Evolutionary conservation across 2,329 filamentous ascomycete genomes (phyloP).

Genomic region (Phyllosticta capitalensis): DNA sequence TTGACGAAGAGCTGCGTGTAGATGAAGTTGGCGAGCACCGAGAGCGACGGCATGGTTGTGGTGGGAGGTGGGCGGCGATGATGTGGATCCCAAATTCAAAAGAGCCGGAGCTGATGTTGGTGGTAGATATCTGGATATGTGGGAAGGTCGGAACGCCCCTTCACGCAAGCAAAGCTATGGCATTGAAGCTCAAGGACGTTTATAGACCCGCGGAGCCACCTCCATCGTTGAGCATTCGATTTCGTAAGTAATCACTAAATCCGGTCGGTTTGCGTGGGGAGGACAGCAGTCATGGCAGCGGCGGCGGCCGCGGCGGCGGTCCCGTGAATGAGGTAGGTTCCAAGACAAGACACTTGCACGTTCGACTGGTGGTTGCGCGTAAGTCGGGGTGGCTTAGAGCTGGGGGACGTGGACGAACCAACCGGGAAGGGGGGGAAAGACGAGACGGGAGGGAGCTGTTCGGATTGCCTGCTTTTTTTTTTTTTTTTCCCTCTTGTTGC

Average conservation of each 20-base stretch:
- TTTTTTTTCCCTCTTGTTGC: no score
- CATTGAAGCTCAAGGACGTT: background rate
- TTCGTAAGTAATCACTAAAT: background rate
- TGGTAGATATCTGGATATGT: background rate
- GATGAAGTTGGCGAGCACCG: constrained; percentile 21
- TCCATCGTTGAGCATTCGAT: background rate
- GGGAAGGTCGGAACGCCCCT: background rate
- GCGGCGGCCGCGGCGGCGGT: no score
- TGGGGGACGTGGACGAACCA: no score
- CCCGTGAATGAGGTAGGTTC: no score
- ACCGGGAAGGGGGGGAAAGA: no score
- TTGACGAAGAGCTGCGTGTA: constrained; percentile 32
- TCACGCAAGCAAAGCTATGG: background rate
- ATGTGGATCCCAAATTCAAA: background rate
- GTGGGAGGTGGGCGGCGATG: background rate
- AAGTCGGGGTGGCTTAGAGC: no score
- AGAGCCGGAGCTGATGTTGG: background rate
- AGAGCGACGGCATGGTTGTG: background rate
- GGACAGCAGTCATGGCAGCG: background rate
- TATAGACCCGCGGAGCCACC: background rate
- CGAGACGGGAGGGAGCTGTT: no score
- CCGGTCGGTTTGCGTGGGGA: background rate
- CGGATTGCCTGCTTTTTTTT: no score
- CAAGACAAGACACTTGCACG: no score
- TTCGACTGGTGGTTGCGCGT: no score